Evolutionary conservation across 2,329 filamentous ascomycete species (phyloP).

Genomic region (Botrytis elliptica): DNA sequence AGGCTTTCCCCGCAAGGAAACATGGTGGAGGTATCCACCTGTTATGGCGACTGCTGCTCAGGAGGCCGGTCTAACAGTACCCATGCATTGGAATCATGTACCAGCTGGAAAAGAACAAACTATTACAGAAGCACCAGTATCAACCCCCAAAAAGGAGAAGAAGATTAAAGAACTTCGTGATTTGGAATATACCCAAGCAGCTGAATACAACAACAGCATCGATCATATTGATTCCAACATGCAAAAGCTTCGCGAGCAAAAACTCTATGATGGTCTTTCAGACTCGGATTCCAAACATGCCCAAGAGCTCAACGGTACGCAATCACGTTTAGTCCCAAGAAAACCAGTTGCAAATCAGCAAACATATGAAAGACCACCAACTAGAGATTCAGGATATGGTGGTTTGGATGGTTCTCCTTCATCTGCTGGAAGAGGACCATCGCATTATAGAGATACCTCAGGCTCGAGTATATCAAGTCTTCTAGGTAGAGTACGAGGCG

Average conservation of each 20-base stretch:
- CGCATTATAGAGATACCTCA: slow-evolving; percentile 5
- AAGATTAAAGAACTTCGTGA: slow-evolving; percentile 16
- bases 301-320: neutral
- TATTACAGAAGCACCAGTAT: neutral
- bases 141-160: neutral
- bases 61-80: slow-evolving; percentile 23
- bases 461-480: slow-evolving; percentile 10
- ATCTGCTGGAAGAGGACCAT: neutral
- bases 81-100: slow-evolving; percentile 24
- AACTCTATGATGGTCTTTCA: neutral
- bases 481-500: slow-evolving; percentile 9
- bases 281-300: neutral
- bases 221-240: neutral
- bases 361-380: neutral
- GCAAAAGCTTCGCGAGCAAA: slow-evolving; percentile 5
- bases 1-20: slow-evolving; percentile 32
- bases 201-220: slow-evolving; percentile 4
- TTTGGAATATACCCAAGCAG: slow-evolving; percentile 5
- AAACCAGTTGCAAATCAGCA: neutral
- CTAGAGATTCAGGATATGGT: neutral
- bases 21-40: slow-evolving; percentile 36
- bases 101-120: neutral
- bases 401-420: neutral
- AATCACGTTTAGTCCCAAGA: neutral
- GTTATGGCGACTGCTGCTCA: slow-evolving; percentile 27